A percentile compares a stretch with the other conserved stretches of the same genome.
Evolutionary conservation across 225 moss, liverwort and hornwort genomes (phyloP).

Genomic region (Bryoerythrophyllum caledonicum): DNA sequence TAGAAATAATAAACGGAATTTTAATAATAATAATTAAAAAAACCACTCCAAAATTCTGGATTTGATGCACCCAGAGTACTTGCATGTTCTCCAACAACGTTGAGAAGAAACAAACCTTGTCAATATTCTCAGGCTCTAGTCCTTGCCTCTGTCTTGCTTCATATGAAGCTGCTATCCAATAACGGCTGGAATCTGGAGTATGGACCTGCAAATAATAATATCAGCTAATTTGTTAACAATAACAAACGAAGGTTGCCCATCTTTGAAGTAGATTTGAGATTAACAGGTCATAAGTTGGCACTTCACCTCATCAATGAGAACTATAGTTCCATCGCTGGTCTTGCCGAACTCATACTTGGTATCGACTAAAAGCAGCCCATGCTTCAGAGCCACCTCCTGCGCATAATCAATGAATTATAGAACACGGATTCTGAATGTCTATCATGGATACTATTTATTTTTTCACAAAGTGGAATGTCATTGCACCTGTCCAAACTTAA

Average conservation of each 20-base stretch:
- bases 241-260: neutral
- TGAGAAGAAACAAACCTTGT: constrained; percentile 64
- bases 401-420: neutral
- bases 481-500: constrained; percentile 87
- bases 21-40: neutral
- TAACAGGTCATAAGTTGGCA: neutral
- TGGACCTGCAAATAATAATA: constrained; percentile 56
- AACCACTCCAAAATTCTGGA: neutral
- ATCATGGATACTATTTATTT: neutral
- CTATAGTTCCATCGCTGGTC: constrained; percentile 79
- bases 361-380: constrained; percentile 91
- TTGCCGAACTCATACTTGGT: constrained; percentile 98
- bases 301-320: constrained; percentile 88
- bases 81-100: neutral
- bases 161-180: constrained; percentile 90
- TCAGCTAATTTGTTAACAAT: neutral
- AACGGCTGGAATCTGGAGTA: constrained; percentile 97
- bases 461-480: neutral
- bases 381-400: constrained; percentile 64
- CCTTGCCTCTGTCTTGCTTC: constrained; percentile 80
- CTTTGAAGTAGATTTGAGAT: neutral
- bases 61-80: neutral
- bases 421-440: constrained; percentile 12
- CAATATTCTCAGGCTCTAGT: constrained; percentile 91
- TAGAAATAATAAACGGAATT: too few species aligned